phyloP scores from a whole-genome alignment of 371 early-diverging fungal species.

The Coemansia sp. region DNA sequence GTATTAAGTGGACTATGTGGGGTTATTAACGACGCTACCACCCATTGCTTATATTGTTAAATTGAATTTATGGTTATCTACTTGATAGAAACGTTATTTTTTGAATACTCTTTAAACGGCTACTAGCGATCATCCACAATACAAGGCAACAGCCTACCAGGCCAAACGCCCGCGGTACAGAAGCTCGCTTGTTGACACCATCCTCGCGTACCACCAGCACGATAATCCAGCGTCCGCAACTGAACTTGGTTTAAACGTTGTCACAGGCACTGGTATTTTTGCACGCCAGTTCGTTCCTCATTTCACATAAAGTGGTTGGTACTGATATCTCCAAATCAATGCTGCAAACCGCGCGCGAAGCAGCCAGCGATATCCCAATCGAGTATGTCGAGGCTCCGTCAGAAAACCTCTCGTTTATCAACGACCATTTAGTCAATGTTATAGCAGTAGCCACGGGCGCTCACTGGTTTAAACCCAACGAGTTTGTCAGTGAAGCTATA shows the following conservation, averaged over 20 bases:
- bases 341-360: slow-evolving; percentile 36
- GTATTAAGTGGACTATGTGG: too few relatives aligned
- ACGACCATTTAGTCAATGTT: slow-evolving; percentile 55
- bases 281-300: slow-evolving; percentile 38
- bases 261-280: slow-evolving; percentile 50
- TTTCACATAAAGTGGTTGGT: slow-evolving; percentile 39
- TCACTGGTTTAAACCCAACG: slow-evolving; percentile 64
- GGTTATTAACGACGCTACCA: too few relatives aligned
- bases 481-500: slow-evolving; percentile 60
- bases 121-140: slow-evolving; percentile 13
- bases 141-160: slow-evolving; percentile 30
- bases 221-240: slow-evolving; percentile 22
- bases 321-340: slow-evolving; percentile 44
- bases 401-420: slow-evolving; percentile 52
- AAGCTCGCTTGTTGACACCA: slow-evolving; percentile 22
- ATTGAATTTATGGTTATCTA: too few relatives aligned
- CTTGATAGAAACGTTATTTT: too few relatives aligned
- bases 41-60: too few relatives aligned
- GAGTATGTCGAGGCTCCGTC: slow-evolving; percentile 54
- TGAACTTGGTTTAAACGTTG: slow-evolving; percentile 47
- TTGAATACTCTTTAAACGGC: slow-evolving; percentile 18
- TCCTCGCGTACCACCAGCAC: slow-evolving; percentile 40
- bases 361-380: slow-evolving; percentile 44
- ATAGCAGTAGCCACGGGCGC: slow-evolving; percentile 60
- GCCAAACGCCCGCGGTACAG: slow-evolving; percentile 35